Evolutionary conservation across 345 rosid species (phyloP).

Genomic region (Citrus mangshanensis): DNA sequence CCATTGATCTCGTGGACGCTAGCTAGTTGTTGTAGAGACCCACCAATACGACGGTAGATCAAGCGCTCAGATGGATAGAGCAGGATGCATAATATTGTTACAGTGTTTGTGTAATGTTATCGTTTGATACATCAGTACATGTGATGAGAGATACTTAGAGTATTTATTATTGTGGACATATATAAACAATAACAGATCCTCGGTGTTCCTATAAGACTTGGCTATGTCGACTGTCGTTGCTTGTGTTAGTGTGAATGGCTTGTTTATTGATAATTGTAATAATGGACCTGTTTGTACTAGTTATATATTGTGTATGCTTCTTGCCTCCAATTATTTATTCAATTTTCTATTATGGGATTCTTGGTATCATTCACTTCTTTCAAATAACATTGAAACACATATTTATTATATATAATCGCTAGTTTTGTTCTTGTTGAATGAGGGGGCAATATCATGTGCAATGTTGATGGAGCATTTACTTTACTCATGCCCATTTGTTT

Average conservation of each 20-base stretch:
- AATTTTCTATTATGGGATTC: not conserved
- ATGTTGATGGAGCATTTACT: constrained; percentile 54
- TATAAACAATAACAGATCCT: constrained; percentile 14
- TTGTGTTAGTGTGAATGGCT: constrained; percentile 11
- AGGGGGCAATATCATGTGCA: constrained; percentile 64
- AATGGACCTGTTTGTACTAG: not conserved
- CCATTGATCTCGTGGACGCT: constrained; percentile 31
- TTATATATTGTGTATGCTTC: not conserved
- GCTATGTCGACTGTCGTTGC: not conserved
- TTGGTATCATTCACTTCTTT: not conserved
- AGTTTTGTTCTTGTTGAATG: constrained; percentile 15
- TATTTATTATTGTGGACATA: constrained; percentile 12
- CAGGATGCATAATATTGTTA: constrained; percentile 23
- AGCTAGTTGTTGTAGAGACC: not conserved
- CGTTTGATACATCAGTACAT: constrained; percentile 25
- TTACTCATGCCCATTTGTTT: constrained; percentile 38
- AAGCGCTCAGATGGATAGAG: constrained; percentile 30
- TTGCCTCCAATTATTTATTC: not conserved
- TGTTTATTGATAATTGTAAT: constrained; percentile 13
- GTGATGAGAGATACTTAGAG: constrained; percentile 4
- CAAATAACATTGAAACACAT: not conserved
- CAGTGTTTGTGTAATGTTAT: constrained; percentile 23
- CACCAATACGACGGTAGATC: not conserved
- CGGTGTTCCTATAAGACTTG: not conserved
- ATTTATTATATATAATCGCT: not conserved